Evolutionary conservation across 352 stramenopile species (phyloP), one percentile per base, ranked within the genome.

Genomic region (Phytophthora pini): DNA sequence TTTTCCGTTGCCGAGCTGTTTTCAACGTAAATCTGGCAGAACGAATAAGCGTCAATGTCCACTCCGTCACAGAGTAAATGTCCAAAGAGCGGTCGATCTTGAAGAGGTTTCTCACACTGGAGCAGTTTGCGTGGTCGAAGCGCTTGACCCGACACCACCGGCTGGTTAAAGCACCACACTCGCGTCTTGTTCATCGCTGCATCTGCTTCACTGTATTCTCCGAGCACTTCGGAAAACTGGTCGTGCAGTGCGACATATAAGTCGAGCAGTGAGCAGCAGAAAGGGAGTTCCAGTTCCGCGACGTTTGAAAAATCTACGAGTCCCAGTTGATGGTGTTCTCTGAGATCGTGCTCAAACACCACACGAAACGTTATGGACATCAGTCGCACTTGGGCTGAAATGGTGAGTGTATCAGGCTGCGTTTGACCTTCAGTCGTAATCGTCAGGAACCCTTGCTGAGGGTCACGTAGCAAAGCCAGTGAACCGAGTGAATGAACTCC

Each of bases 1-100:
- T 83, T 71, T 31, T 87, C 74, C 13, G 66, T 40, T 8, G 34
- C n/a, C 4, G 58, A 56, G 12, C 62, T 71, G 40, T 56, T 70
- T 46, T 95, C 83, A 10, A 93, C 68, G 61, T 92, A 92, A 27
- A 92, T 77, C 53, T 92, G 76, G 47, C 82, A 90, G 62, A 88
- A 87, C 39, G 84, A 93, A 70, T 94, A 94, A 5, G 87, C 84
- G 49, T 93, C 87, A 52, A 94, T 91, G 65, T 94, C 87, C 20
- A 91, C 79, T 34, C 87, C 87, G 41, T 94, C 87, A 44, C 76
- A 82, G 5, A 94, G 77, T 53, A 91, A 47, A 34, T 80, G 76
- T 11, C 84, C 82, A 65, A 94, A 94, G 24, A 93, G 76, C 8
- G 84, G 80, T 22, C 66, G 70, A 6, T 80, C 57, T 51, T 68